These are phyloP conservation scores for Forsythia viridissima DNA, from an alignment of 257 asterid genomes.

Conservation along the genomic window DNA sequence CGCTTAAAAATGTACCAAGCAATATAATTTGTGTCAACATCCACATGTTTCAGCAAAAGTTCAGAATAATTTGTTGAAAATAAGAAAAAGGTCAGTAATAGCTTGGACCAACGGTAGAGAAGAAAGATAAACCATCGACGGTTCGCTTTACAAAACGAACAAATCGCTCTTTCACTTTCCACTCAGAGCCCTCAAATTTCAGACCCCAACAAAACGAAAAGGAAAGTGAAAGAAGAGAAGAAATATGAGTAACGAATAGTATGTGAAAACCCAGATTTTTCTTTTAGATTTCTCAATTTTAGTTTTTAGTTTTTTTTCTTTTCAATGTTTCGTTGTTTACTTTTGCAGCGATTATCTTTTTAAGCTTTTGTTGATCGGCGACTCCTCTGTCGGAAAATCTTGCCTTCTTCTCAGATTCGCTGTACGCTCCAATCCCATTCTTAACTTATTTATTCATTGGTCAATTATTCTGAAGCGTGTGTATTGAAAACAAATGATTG, in stretches of 20 bases:
- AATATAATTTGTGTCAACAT: too few relatives aligned
- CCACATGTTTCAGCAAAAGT: too few relatives aligned
- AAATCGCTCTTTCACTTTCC: background rate
- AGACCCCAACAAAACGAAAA: background rate
- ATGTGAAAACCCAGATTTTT: background rate
- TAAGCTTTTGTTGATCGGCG: slow-evolving; percentile 57
- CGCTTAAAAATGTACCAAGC: too few relatives aligned
- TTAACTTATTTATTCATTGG: background rate
- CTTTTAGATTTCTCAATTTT: background rate
- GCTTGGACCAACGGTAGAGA: background rate
- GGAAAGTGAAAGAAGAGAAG: background rate
- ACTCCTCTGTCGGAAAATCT: slow-evolving; percentile 59
- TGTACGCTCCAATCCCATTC: slow-evolving; percentile 31
- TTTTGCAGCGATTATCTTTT: slow-evolving; percentile 52
- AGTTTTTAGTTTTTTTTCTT: background rate
- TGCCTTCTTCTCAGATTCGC: slow-evolving; percentile 63
- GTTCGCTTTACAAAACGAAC: background rate
- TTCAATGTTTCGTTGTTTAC: background rate
- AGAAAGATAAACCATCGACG: background rate
- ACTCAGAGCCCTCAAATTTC: background rate
- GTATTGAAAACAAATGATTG: background rate
- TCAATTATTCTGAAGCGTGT: slow-evolving; percentile 2
- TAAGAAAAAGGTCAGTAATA: background rate
- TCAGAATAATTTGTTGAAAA: too few relatives aligned
- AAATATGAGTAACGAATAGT: slow-evolving; percentile 4